phyloP scores from a whole-genome alignment of 768 basidiomycete species.

The Naganishia kalamii region DNA sequence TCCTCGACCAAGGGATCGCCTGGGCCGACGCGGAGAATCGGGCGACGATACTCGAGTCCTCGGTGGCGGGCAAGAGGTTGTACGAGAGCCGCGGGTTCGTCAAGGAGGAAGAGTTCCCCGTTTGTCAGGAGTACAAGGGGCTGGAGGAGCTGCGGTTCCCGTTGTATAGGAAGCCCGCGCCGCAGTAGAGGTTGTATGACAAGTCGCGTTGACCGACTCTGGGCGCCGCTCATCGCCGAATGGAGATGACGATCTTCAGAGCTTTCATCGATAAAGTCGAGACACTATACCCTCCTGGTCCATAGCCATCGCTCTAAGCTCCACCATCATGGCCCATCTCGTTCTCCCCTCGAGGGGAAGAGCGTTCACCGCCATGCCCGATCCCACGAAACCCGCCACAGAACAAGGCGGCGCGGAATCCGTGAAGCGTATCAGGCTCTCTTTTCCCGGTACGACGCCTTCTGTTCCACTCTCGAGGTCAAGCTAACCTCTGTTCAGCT shows the following conservation, averaged over 20 bases:
- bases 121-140: not conserved
- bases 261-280: no score
- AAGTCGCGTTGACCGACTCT: no score
- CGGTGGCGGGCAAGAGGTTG: slow-evolving; percentile 1
- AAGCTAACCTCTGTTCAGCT: not conserved
- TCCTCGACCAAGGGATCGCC: slow-evolving; percentile 17
- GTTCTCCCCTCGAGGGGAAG: slow-evolving; percentile 5
- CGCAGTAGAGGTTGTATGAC: not conserved
- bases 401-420: not conserved
- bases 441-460: not conserved
- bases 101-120: slow-evolving; percentile 18
- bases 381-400: not conserved
- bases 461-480: no score
- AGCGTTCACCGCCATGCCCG: slow-evolving; percentile 1
- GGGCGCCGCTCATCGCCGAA: no score
- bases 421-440: slow-evolving; percentile 17
- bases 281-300: not conserved
- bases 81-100: slow-evolving; percentile 18
- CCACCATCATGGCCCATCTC: not conserved
- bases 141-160: slow-evolving; percentile 1
- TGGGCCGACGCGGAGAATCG: not conserved
- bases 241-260: no score
- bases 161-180: not conserved
- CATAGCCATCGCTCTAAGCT: not conserved
- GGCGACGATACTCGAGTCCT: slow-evolving; percentile 1